Base-by-base conservation (phyloP, 108 stramenopile species). In the Cyclotella sp. region DNA sequence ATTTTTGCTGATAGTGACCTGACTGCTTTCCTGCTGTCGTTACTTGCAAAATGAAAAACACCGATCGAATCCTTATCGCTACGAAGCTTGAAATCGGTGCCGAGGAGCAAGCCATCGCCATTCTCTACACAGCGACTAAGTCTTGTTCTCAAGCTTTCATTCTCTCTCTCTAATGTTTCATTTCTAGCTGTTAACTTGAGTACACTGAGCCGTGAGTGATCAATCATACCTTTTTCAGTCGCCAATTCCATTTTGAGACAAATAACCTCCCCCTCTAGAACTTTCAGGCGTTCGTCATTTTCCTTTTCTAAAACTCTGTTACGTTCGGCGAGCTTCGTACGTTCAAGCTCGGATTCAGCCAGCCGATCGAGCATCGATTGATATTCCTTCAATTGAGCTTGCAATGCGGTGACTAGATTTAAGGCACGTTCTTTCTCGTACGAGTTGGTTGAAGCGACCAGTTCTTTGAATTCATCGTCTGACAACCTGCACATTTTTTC, bases 401-500 rank as follows among this genome's bases (percentile, higher is more conserved):
- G 66, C 18, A 67, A 26, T n/a, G 46, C 24, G 13, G 66, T 49
- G 34, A 67, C 51, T 22, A 47, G 10, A 29, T 51, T 51, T 6
- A 51, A 26, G 66, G 28, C 47, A 5, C 66, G 45, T 29, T 67
- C 66, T 26, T 67, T 47, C n/a, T 67, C 46, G 27, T 67, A 29
- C 4, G 9, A 11, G 10, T 67, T 44, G 24, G 47, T 67, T 29
- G 66, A 45, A 6, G 40, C 10, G 11, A 67, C 45, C 9, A 67
- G 66, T 18, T 67, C 3, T 15, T 51, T 15, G 22, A 67, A 46
- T 47, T 67, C 66, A 30, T 6, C 47, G 28, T 51, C 27, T 8
- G 66, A 26, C 24, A 67, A 16, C 19, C 13, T 46, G 5, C 10
- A 47, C 28, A 67, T 64, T 18, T 22, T 3, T n/a, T 22, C 39